A percentile compares a stretch with the other conserved stretches of the same genome.
These are phyloP conservation scores for Didymella arachidicola DNA, from an alignment of 2,329 filamentous ascomycete species.

Conservation along the genomic window DNA sequence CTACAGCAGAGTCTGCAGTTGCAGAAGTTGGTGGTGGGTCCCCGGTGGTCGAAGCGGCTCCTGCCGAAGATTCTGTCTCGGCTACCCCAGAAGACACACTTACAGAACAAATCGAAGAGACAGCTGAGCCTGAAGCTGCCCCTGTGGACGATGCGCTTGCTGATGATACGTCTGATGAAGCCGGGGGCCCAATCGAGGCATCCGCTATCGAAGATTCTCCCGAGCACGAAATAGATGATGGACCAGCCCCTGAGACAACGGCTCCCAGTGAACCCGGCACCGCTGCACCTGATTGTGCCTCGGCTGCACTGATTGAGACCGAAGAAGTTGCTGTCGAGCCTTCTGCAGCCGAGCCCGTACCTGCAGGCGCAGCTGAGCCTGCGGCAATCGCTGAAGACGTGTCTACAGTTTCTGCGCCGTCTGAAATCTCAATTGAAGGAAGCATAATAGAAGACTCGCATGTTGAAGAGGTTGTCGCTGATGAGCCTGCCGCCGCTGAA, in stretches of 20 bases:
- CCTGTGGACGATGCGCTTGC: not conserved
- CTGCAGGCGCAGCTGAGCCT: not conserved
- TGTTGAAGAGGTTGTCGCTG: not conserved
- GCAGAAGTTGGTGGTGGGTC: not conserved
- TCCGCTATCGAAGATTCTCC: not conserved
- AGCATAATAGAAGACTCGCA: not conserved
- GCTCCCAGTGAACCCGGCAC: not conserved
- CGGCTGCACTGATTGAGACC: not conserved
- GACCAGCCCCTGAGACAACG: not conserved
- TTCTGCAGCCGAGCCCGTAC: not conserved
- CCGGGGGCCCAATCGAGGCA: not conserved
- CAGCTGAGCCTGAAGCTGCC: not conserved
- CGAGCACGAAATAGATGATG: not conserved
- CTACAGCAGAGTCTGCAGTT: not conserved
- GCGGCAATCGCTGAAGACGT: not conserved
- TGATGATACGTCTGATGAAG: not conserved
- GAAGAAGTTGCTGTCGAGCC: not conserved
- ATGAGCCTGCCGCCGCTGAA: not conserved
- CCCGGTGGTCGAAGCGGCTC: not conserved
- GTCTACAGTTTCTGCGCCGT: not conserved
- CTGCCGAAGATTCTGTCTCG: not conserved
- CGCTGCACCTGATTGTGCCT: not conserved
- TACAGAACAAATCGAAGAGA: not conserved
- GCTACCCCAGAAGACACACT: not conserved
- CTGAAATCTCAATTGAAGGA: not conserved